These are phyloP conservation scores for Aspergillus novoparasiticus DNA, from an alignment of 2,329 filamentous ascomycete genomes.

Conservation along the genomic window DNA sequence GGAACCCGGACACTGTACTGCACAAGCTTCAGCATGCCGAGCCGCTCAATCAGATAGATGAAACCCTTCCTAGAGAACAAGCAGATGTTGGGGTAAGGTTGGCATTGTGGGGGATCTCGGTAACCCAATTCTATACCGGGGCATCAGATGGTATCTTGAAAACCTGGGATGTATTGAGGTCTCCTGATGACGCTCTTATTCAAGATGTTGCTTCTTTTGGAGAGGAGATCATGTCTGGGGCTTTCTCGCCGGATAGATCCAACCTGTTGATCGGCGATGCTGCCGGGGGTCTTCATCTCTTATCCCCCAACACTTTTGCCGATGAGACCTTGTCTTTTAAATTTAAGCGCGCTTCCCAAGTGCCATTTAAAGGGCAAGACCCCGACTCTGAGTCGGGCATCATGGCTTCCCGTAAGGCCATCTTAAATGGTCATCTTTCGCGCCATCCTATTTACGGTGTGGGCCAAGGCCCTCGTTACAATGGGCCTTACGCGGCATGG, in stretches of 20 bases:
- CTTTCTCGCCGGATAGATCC: conserved; percentile 58
- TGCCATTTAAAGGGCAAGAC: conserved; percentile 8
- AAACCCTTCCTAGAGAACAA: conserved; percentile 46
- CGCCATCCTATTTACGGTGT: conserved; percentile 41
- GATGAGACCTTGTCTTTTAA: conserved; percentile 26
- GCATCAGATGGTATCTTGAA: conserved; percentile 64
- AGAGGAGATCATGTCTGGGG: conserved; percentile 60
- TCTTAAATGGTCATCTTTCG: conserved; percentile 37
- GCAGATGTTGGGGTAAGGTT: conserved; percentile 62
- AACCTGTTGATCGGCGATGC: conserved; percentile 62
- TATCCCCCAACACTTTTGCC: conserved; percentile 42
- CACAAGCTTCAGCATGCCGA: conserved; percentile 55
- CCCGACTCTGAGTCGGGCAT: conserved; percentile 29
- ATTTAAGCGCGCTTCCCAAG: conserved; percentile 28
- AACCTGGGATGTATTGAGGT: conserved; percentile 59
- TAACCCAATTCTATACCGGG: conserved; percentile 59
- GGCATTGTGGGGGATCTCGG: conserved; percentile 58
- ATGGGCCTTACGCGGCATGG: conserved; percentile 45
- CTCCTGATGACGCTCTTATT: conserved; percentile 54
- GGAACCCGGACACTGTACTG: conserved; percentile 48
- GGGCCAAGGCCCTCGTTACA: conserved; percentile 44
- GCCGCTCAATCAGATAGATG: conserved; percentile 51
- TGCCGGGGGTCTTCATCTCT: conserved; percentile 56
- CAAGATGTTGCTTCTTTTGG: conserved; percentile 52
- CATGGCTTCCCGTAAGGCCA: conserved; percentile 27